A percentile compares a stretch with the other conserved stretches of the same genome.
Conservation (phyloP, 2,329 filamentous ascomycete genomes). For the Xylaria hypoxylon region DNA sequence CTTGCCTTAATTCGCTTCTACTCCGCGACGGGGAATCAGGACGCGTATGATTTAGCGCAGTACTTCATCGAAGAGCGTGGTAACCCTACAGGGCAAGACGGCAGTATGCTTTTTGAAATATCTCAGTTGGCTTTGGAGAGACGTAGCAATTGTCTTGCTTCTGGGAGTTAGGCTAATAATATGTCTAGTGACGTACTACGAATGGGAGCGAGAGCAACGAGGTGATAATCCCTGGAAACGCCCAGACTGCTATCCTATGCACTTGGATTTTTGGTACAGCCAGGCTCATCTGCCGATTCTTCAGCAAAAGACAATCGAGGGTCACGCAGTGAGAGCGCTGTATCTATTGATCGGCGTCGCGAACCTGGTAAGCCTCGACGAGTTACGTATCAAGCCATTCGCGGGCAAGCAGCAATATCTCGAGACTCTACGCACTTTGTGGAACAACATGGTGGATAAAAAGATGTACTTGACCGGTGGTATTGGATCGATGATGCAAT, state of each 20-base stretch:
- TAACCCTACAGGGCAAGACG: conserved; percentile 61
- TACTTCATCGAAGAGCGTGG: conserved; percentile 71
- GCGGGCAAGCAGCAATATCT: conserved; percentile 49
- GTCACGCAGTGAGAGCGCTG: conserved; percentile 70
- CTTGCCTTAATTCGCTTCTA: conserved; percentile 56
- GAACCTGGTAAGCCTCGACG: conserved; percentile 61
- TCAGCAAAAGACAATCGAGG: conserved; percentile 66
- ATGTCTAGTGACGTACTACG: conserved; percentile 61
- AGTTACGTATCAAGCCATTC: conserved; percentile 44
- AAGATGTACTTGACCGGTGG: conserved; percentile 74
- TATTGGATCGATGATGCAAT: conserved; percentile 67
- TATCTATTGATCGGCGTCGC: conserved; percentile 70
- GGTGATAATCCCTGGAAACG: conserved; percentile 62
- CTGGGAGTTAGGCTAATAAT: conserved; percentile 7
- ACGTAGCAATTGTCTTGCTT: background rate
- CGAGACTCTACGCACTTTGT: conserved; percentile 60
- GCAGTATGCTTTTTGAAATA: conserved; percentile 44
- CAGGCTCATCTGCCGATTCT: conserved; percentile 67
- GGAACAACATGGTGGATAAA: conserved; percentile 69
- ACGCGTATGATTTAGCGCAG: conserved; percentile 60
- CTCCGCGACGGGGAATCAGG: conserved; percentile 50
- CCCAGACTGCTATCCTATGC: conserved; percentile 60
- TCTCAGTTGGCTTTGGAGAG: background rate
- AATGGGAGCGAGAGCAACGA: conserved; percentile 63
- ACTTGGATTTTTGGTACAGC: conserved; percentile 60